Percentiles rank a stretch among this genome's conserved stretches.
phyloP scores from a whole-genome alignment of 2,329 filamentous ascomycete genomes.

The Exophiala lecanii-corni region DNA sequence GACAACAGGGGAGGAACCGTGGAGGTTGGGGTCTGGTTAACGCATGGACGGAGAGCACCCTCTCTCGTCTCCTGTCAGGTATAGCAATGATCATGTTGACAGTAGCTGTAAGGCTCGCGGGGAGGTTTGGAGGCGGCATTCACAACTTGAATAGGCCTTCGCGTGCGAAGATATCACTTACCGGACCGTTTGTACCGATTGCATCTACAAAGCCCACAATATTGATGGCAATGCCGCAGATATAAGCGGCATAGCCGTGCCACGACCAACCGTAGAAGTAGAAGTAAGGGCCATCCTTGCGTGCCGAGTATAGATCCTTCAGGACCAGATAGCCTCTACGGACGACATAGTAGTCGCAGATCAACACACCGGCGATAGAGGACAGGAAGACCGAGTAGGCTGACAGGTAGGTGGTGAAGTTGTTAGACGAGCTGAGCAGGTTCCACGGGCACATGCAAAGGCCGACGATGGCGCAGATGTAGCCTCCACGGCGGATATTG shows the following conservation, averaged over 20 bases:
- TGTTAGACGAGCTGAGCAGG: constrained; percentile 43
- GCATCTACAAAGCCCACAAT: constrained; percentile 87
- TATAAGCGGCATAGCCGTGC: constrained; percentile 68
- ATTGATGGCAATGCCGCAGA: constrained; percentile 84
- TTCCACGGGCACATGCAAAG: constrained; percentile 51
- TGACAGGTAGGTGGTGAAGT: constrained; percentile 72
- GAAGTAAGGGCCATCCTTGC: constrained; percentile 63
- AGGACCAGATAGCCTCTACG: constrained; percentile 76
- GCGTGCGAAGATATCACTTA: background rate
- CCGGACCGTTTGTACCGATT: constrained; percentile 50
- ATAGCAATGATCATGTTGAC: no score
- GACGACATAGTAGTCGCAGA: constrained; percentile 82
- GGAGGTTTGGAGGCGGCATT: no score
- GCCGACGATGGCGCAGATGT: constrained; percentile 41
- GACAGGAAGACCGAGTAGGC: constrained; percentile 93
- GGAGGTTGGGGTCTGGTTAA: no score
- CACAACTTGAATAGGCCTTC: no score
- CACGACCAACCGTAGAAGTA: constrained; percentile 71
- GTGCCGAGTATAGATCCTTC: constrained; percentile 70
- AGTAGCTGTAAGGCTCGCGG: no score
- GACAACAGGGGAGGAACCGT: no score
- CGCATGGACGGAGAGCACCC: no score
- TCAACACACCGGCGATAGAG: constrained; percentile 86
- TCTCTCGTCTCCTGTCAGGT: no score
- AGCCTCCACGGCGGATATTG: constrained; percentile 53